Evolutionary conservation across 2,329 filamentous ascomycete genomes (phyloP).

Genomic region (Colletotrichum tanaceti): DNA sequence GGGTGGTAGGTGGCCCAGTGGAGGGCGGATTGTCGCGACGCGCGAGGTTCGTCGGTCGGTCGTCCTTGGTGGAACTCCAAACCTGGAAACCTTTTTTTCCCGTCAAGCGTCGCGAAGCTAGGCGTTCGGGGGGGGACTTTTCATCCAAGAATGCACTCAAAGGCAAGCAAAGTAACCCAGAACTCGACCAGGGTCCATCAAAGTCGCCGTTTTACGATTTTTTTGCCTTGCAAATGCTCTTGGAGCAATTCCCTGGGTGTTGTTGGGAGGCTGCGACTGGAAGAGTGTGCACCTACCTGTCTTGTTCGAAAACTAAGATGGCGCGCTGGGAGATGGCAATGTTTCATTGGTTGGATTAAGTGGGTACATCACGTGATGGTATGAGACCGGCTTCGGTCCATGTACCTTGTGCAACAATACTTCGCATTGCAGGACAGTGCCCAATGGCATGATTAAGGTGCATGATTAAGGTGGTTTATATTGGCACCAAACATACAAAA

Average conservation of each 20-base stretch:
- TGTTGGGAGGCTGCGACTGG: conserved; percentile 44
- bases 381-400: not conserved
- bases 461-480: too few relatives aligned
- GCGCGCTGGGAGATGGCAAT: conserved; percentile 44
- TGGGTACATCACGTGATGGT: conserved; percentile 26
- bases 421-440: not conserved
- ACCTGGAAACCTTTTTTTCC: conserved; percentile 44
- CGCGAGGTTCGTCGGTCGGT: conserved; percentile 41
- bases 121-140: conserved; percentile 49
- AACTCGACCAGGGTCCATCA: conserved; percentile 39
- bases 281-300: conserved; percentile 46
- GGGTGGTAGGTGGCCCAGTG: conserved; percentile 38
- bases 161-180: conserved; percentile 32
- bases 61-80: conserved; percentile 54
- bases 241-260: conserved; percentile 42
- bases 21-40: conserved; percentile 42
- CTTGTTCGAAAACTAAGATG: conserved; percentile 47
- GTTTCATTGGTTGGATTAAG: not conserved
- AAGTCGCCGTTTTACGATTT: conserved; percentile 32
- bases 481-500: not conserved
- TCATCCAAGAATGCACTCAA: conserved; percentile 42
- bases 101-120: conserved; percentile 50
- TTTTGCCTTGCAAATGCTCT: conserved; percentile 35
- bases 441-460: not conserved
- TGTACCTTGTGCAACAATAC: not conserved